Evolutionary conservation across 768 basidiomycete species (phyloP).

Genomic region (Collybia nuda): DNA sequence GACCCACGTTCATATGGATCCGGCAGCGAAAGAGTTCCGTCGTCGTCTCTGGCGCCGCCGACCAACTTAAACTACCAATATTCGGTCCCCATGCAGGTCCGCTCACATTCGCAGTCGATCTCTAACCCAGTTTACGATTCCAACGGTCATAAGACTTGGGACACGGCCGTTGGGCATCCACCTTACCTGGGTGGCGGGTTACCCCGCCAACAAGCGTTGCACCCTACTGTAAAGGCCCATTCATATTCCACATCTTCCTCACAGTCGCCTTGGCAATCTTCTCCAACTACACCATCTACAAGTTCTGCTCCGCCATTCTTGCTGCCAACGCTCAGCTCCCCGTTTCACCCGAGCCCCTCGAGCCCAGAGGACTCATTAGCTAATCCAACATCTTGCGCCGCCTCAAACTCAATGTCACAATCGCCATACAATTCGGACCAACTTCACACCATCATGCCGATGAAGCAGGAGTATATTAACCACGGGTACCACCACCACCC

Average conservation of each 20-base stretch:
- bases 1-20: constrained; percentile 1
- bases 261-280: constrained; percentile 8
- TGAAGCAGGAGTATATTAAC: constrained; percentile 1
- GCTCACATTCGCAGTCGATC: neutral
- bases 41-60: neutral
- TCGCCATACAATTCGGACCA: constrained; percentile 24
- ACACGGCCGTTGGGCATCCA: neutral
- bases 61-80: constrained; percentile 1
- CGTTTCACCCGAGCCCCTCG: constrained; percentile 50
- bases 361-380: constrained; percentile 29
- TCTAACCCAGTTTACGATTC: neutral
- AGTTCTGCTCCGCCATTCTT: constrained; percentile 21
- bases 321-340: constrained; percentile 57
- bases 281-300: constrained; percentile 5
- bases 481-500: constrained; percentile 9
- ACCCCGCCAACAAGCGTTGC: too few species aligned
- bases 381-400: constrained; percentile 27
- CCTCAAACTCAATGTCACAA: constrained; percentile 16
- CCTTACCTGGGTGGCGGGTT: neutral
- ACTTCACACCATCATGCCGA: constrained; percentile 18
- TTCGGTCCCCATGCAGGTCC: neutral
- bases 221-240: neutral
- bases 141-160: neutral
- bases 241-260: constrained; percentile 1
- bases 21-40: neutral